phyloP scores from a whole-genome alignment of 2,329 filamentous ascomycete species.

The Hymenoscyphus fructigenus region DNA sequence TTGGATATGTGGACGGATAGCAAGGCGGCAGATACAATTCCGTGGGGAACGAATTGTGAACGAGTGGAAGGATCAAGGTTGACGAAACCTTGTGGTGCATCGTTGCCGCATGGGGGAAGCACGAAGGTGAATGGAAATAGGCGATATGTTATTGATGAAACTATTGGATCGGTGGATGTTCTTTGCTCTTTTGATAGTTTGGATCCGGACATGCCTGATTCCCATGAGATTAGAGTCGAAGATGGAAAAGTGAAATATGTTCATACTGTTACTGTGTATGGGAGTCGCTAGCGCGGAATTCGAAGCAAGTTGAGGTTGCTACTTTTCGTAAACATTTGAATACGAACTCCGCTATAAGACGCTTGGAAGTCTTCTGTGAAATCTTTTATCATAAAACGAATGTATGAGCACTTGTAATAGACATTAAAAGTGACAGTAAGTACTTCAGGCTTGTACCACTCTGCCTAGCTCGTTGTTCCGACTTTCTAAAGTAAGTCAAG shows the following conservation, averaged over 20 bases:
- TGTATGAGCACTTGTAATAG: too few species aligned
- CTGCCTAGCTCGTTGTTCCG: too few species aligned
- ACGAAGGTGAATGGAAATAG: conserved; percentile 15
- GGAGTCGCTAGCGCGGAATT: not conserved
- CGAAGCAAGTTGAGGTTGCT: too few species aligned
- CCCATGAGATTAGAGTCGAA: conserved; percentile 19
- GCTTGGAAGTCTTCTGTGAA: too few species aligned
- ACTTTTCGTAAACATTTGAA: too few species aligned
- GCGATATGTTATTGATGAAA: conserved; percentile 23
- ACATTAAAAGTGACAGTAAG: too few species aligned
- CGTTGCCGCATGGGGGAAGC: conserved; percentile 17
- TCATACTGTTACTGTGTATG: conserved; percentile 14
- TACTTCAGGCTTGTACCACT: too few species aligned
- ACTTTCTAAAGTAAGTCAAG: too few species aligned
- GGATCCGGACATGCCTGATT: conserved; percentile 18
- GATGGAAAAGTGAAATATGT: conserved; percentile 24
- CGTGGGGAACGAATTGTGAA: conserved; percentile 21
- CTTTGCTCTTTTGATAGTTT: conserved; percentile 18
- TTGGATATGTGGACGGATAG: conserved; percentile 23
- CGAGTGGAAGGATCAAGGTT: conserved; percentile 17
- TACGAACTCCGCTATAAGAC: too few species aligned
- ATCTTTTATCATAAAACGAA: too few species aligned
- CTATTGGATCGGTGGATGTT: conserved; percentile 19
- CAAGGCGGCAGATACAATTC: conserved; percentile 15
- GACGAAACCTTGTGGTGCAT: conserved; percentile 18